Evolutionary conservation across 2,329 filamentous ascomycete genomes (phyloP), one percentile per base, ranked within the genome.

Genomic region (Leptographium lundbergii): DNA sequence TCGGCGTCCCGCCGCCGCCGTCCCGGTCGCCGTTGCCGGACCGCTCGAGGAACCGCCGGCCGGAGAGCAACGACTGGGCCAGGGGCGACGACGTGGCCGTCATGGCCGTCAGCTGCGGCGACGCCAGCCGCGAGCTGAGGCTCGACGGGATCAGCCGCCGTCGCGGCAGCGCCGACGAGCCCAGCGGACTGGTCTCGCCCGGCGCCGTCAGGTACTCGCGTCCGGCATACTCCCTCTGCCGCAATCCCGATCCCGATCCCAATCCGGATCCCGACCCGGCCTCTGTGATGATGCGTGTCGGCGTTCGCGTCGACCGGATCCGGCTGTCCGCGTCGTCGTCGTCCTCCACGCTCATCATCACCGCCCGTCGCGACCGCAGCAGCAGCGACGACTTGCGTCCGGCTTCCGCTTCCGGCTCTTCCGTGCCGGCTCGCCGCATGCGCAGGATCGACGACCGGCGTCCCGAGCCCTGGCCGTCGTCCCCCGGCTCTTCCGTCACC

Each of bases 91-190:
- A 52, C 1, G 60, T 57, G 3, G 58, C 64, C 1, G 69, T 61
- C 3, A 71, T 67, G 6, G 74, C 69, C 2, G 72, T 67, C 7
- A 71, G 66, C 19, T 71, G 71, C 2, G 75, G 72, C 6, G 71
- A 67, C 3, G 73, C 70, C 10, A 81, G 66, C 29, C 80, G 75
- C 56, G 77, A 77, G 59, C 74, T 74, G 51, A 79, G 67, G 25
- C 73, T 75, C 0, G 80, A 76, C 9, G 78, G 73, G 19, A 74
- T 74, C 56, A 82, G 71, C 24, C 81, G 76, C 56, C 81, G 76
- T 51, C 81, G 75, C 6, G 80, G 79, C 19, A 84, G 69, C 14
- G 74, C 73, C 2, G 78, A 77, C 27, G 76, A 74, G 3, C 54
- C 62, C 1, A 74, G 65, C 34, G 70, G 62, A 36, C 69, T 66